Evolutionary conservation across 2,329 filamentous ascomycete genomes (phyloP).

Genomic region (Arthrobotrys sinensis): DNA sequence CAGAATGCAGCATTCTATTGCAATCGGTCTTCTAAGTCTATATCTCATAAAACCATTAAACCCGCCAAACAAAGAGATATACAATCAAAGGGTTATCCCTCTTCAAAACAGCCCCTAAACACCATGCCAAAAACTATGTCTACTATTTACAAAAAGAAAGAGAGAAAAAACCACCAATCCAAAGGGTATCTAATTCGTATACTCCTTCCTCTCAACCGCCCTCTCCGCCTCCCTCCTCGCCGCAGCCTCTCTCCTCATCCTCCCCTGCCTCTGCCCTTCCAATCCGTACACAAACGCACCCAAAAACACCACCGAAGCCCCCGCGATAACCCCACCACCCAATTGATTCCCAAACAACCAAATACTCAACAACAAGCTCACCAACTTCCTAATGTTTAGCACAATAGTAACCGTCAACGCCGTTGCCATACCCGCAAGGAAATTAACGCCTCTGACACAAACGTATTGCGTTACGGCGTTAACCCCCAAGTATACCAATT

Average conservation of each 20-base stretch:
- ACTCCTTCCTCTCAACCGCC: constrained; percentile 43
- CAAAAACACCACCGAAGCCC: constrained; percentile 88
- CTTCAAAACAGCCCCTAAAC: neutral
- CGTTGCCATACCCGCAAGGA: constrained; percentile 88
- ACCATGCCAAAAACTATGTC: constrained; percentile 4
- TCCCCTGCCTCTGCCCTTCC: constrained; percentile 70
- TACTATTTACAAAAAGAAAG: constrained; percentile 20
- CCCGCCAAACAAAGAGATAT: neutral
- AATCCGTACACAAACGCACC: constrained; percentile 92
- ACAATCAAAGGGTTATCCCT: neutral
- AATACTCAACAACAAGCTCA: constrained; percentile 91
- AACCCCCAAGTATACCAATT: constrained; percentile 78
- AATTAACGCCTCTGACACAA: constrained; percentile 95
- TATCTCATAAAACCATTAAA: constrained; percentile 13
- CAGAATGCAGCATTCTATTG: neutral
- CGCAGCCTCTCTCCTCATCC: constrained; percentile 50
- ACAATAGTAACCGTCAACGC: constrained; percentile 97
- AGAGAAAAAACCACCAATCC: constrained; percentile 5
- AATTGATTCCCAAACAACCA: constrained; percentile 93
- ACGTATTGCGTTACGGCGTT: constrained; percentile 93
- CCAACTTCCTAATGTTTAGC: constrained; percentile 92
- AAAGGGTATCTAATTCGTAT: constrained; percentile 24
- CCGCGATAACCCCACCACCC: constrained; percentile 81
- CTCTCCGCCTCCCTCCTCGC: constrained; percentile 42
- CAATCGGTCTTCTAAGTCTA: neutral